Evolutionary conservation across 352 stramenopile species (phyloP), one percentile per base, ranked within the genome.

Genomic region (Globisporangium uncinulatum): DNA sequence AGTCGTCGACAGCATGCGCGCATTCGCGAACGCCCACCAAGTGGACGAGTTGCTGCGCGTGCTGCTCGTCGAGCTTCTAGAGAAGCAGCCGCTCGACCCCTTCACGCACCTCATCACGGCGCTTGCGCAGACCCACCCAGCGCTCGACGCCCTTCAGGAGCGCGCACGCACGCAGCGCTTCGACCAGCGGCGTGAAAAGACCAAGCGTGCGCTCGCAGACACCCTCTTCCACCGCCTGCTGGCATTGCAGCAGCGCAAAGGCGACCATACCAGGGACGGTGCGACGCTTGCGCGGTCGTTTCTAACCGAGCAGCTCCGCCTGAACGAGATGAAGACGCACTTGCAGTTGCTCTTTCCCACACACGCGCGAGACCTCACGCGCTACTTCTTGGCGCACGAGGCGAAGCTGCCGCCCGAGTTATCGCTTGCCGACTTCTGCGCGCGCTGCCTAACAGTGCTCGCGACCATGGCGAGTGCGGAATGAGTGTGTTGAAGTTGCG

Each of bases 51-150:
- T 92, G 69, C 48, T 90, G 48, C 76, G 82, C 21, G 59, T 88
- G 11, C 62, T 92, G 39, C 65, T 90, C 59, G 67, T 66, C 46
- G 54, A 66, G 15, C 66, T 92, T 36, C 64, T 92, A 34, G 67
- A 89, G 54, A 65, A 67, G 29, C 79, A 89, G 62, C 79, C 76
- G 56, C 61, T 89, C 17, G 82, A 89, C 41, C 76, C 79, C 6
- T 79, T 87, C 56, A 67, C 77, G 56, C 84, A 87, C 59, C 68
- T 92, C 29, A 84, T 86, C 54, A 62, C 84, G 24, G 65, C 71
- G 34, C 69, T 86, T 32, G 39, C 56, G 19, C 67, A 73, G 21
- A 62, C 81, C 54, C 71, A 89, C 47, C 48, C 65, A 17, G 61
- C 76, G 52, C 70, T 92, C 64, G 71, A 87, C 42, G 67, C 61